phyloP scores from a whole-genome alignment of 139 green algal species.

The Pleodorina starrii region DNA sequence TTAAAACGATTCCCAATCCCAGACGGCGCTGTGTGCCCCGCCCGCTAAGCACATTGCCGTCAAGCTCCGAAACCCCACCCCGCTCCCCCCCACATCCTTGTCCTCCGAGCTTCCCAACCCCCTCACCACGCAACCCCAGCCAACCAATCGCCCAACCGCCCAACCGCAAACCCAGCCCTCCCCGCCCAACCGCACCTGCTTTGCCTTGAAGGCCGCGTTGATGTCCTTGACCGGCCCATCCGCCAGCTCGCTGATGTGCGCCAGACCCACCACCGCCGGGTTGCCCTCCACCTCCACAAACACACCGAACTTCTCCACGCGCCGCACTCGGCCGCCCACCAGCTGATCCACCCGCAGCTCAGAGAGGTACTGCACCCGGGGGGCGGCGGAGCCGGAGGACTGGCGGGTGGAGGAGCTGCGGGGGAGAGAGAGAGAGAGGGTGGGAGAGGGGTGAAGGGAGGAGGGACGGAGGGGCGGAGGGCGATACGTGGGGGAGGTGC shows the following conservation, averaged over 20 bases:
- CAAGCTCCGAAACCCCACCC: too few species aligned
- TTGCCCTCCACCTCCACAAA: slow-evolving; percentile 83
- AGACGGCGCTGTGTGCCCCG: too few species aligned
- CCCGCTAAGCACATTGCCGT: too few species aligned
- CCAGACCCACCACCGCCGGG: slow-evolving; percentile 70
- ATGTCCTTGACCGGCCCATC: slow-evolving; percentile 81
- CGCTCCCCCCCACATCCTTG: too few species aligned
- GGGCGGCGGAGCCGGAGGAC: not conserved
- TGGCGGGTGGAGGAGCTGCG: not conserved
- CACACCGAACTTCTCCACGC: slow-evolving; percentile 87
- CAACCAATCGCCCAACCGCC: too few species aligned
- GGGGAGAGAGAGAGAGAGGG: not conserved
- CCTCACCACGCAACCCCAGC: too few species aligned
- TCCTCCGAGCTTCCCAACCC: too few species aligned
- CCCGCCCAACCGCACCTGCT: too few species aligned
- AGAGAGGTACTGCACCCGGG: slow-evolving; percentile 18
- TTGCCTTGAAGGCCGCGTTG: slow-evolving; percentile 41
- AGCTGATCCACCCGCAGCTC: slow-evolving; percentile 69
- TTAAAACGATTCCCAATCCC: too few species aligned
- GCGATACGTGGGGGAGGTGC: not conserved
- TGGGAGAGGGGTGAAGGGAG: not conserved
- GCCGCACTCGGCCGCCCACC: slow-evolving; percentile 65
- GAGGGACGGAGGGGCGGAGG: not conserved
- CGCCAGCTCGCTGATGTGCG: slow-evolving; percentile 86
- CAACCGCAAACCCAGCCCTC: too few species aligned